Percentiles rank a stretch among this genome's conserved stretches.
Conservation (phyloP, 352 stramenopile species). For the Globisporangium sylvaticum region DNA sequence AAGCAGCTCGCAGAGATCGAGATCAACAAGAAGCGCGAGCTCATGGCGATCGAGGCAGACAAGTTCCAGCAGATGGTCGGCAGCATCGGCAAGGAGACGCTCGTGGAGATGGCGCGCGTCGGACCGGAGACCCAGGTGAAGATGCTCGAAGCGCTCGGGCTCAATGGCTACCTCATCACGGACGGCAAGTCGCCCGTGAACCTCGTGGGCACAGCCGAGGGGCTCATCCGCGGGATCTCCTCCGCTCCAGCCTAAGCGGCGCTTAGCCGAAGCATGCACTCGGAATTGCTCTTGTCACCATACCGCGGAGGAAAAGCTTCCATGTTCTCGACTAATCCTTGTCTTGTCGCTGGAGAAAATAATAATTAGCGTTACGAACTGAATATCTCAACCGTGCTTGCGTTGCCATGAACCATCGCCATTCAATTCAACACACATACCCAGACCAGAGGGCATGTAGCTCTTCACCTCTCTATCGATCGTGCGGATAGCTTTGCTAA, state of each 20-base stretch:
- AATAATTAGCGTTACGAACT: too few species aligned
- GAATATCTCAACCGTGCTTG: too few species aligned
- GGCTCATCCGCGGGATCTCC: conserved; percentile 70
- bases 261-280: not conserved
- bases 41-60: conserved; percentile 74
- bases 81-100: conserved; percentile 69
- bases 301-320: not conserved
- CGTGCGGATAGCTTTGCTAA: too few species aligned
- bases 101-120: conserved; percentile 66
- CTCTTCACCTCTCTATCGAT: not conserved
- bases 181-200: conserved; percentile 82
- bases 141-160: conserved; percentile 67
- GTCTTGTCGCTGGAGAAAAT: not conserved
- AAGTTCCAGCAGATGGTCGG: conserved; percentile 83
- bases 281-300: not conserved
- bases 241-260: conserved; percentile 23
- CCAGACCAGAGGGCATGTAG: not conserved
- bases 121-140: conserved; percentile 75
- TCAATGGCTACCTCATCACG: conserved; percentile 84
- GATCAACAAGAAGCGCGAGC: conserved; percentile 69
- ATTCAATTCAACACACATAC: not conserved
- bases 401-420: too few species aligned
- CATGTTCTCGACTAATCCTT: not conserved
- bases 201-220: conserved; percentile 65
- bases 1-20: conserved; percentile 65